phyloP scores from a whole-genome alignment of 1,284 basidiomycete species.

The Papiliotrema terrestris region DNA sequence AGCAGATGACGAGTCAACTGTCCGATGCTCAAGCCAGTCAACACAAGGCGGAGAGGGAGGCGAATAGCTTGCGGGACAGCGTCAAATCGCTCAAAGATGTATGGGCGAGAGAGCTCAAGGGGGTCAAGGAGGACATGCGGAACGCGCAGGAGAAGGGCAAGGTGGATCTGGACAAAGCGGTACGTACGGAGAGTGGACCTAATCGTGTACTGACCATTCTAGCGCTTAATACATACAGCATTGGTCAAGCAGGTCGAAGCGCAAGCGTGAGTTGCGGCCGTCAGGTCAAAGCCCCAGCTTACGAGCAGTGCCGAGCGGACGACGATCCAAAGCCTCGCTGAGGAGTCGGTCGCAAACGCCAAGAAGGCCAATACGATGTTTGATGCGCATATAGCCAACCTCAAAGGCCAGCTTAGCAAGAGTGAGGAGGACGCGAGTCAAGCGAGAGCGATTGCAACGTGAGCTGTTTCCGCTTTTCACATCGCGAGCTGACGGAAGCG shows the following conservation, averaged over 20 bases:
- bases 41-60: slow-evolving; percentile 39
- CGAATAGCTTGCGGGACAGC: slow-evolving; percentile 32
- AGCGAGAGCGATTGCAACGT: slow-evolving; percentile 30
- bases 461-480: slow-evolving; percentile 5
- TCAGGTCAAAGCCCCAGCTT: background rate
- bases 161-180: slow-evolving; percentile 34
- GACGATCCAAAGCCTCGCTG: slow-evolving; percentile 19
- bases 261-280: slow-evolving; percentile 28
- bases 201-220: background rate
- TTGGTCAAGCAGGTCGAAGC: slow-evolving; percentile 33
- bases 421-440: slow-evolving; percentile 20
- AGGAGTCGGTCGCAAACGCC: slow-evolving; percentile 20
- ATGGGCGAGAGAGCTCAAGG: slow-evolving; percentile 42
- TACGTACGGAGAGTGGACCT: background rate
- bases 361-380: slow-evolving; percentile 15
- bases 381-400: slow-evolving; percentile 17
- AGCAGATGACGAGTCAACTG: slow-evolving; percentile 34
- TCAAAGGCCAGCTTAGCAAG: slow-evolving; percentile 23
- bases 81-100: slow-evolving; percentile 39
- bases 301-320: slow-evolving; percentile 28
- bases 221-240: slow-evolving; percentile 26
- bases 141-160: slow-evolving; percentile 21
- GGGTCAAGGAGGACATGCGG: slow-evolving; percentile 31
- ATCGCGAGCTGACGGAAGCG: slow-evolving; percentile 14
- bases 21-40: slow-evolving; percentile 29